These are phyloP conservation scores for Pleurotus salmoneostramineus DNA, from an alignment of 768 basidiomycete genomes.

Conservation along the genomic window DNA sequence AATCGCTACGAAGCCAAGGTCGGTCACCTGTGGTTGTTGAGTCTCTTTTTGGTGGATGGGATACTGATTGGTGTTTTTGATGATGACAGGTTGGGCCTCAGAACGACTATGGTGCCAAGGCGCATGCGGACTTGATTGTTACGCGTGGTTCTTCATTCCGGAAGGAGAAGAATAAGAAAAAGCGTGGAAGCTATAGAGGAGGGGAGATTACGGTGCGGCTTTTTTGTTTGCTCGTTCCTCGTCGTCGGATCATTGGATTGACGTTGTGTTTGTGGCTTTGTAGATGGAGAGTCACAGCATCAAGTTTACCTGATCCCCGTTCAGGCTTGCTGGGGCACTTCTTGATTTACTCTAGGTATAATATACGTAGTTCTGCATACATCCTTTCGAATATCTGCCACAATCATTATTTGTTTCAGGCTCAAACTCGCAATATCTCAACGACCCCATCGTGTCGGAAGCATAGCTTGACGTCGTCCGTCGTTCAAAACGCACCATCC, in stretches of 20 bases:
- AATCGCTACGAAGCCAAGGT: constrained; percentile 86
- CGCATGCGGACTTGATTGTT: constrained; percentile 84
- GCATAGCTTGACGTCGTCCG: too few species aligned
- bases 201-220: constrained; percentile 87
- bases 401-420: too few species aligned
- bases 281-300: constrained; percentile 85
- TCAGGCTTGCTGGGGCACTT: too few species aligned
- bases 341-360: too few species aligned
- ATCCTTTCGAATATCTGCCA: too few species aligned
- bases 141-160: constrained; percentile 94
- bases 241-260: not conserved
- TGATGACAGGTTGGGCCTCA: constrained; percentile 50
- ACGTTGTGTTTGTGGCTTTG: constrained; percentile 6
- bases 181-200: constrained; percentile 89
- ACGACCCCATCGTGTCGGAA: too few species aligned
- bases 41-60: not conserved
- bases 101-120: constrained; percentile 87
- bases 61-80: not conserved
- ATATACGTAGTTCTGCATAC: too few species aligned
- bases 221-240: constrained; percentile 1
- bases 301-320: constrained; percentile 52
- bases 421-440: too few species aligned
- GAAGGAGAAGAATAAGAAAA: constrained; percentile 99
- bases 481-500: too few species aligned
- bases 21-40: constrained; percentile 15